phyloP scores from a whole-genome alignment of 148 eudicot species.

The Camellia japonica region DNA sequence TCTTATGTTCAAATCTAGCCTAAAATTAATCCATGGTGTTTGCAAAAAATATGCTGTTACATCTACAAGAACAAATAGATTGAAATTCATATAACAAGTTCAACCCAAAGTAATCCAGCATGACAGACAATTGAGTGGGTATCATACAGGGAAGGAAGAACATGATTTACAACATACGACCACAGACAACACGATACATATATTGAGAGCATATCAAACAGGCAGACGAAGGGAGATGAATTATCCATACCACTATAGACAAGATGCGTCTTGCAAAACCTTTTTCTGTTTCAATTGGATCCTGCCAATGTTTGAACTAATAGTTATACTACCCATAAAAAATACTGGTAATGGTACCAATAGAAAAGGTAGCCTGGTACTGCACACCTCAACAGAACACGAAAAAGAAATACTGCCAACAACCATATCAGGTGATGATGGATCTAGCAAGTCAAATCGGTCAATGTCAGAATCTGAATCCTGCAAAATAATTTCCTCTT shows the following conservation, averaged over 20 bases:
- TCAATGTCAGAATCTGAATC: slow-evolving; percentile 57
- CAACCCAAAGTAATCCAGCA: background rate
- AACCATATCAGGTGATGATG: slow-evolving; percentile 43
- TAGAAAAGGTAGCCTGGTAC: background rate
- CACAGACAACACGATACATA: background rate
- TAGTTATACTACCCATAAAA: background rate
- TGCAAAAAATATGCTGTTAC: background rate
- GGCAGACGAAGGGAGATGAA: background rate
- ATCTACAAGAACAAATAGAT: background rate
- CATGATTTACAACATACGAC: background rate
- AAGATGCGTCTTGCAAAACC: slow-evolving; percentile 73
- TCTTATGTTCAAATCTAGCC: background rate
- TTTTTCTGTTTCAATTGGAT: slow-evolving; percentile 82
- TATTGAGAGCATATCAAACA: background rate
- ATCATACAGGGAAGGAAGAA: background rate
- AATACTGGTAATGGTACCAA: slow-evolving; percentile 16
- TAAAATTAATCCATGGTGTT: background rate
- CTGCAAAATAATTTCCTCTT: slow-evolving; percentile 37
- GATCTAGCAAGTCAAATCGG: slow-evolving; percentile 63
- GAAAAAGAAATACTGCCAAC: slow-evolving; percentile 71
- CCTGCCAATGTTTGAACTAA: slow-evolving; percentile 41
- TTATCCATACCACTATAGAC: slow-evolving; percentile 69
- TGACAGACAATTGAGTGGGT: background rate
- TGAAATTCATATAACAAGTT: background rate
- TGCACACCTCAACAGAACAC: slow-evolving; percentile 76